Conservation (phyloP, 2,329 filamentous ascomycete genomes). For the Phoma sp. region DNA sequence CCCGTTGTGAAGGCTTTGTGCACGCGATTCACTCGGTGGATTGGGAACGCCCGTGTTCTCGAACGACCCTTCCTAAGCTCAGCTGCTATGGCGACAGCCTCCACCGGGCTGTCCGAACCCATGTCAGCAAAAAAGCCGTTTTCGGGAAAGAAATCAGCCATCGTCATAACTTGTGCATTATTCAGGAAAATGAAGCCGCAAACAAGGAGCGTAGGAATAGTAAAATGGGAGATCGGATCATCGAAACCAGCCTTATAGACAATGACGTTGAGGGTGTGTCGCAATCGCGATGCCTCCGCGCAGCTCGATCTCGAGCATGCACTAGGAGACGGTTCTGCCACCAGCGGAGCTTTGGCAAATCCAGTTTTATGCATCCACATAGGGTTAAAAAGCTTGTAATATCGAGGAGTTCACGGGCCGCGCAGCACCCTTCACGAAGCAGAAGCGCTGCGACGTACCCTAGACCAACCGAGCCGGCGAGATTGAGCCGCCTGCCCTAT, state of each 20-base stretch:
- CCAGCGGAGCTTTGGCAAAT: conserved; percentile 29
- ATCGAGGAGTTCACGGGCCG: conserved; percentile 40
- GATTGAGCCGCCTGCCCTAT: conserved; percentile 40
- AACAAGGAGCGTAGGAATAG: conserved; percentile 18
- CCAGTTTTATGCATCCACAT: conserved; percentile 42
- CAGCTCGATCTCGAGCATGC: conserved; percentile 36
- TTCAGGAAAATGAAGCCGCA: conserved; percentile 14
- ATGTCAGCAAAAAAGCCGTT: conserved; percentile 22
- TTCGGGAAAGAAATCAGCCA: conserved; percentile 9
- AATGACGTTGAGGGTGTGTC: conserved; percentile 40
- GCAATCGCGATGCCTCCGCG: conserved; percentile 38
- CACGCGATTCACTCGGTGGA: conserved; percentile 27
- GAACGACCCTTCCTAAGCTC: conserved; percentile 33
- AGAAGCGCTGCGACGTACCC: conserved; percentile 34
- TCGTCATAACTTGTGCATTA: conserved; percentile 13
- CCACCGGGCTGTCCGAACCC: conserved; percentile 34
- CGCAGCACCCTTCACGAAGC: conserved; percentile 26
- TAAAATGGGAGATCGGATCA: conserved; percentile 30
- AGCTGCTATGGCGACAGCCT: conserved; percentile 36
- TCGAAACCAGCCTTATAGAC: conserved; percentile 28
- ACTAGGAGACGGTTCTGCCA: conserved; percentile 31
- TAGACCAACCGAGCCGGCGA: conserved; percentile 37
- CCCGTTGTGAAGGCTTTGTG: conserved; percentile 43
- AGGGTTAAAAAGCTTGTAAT: conserved; percentile 30
- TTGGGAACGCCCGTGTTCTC: conserved; percentile 35